These are phyloP conservation scores for Geranomyces michiganensis DNA, from an alignment of 192 early-diverging fungal genomes.

Conservation along the genomic window DNA sequence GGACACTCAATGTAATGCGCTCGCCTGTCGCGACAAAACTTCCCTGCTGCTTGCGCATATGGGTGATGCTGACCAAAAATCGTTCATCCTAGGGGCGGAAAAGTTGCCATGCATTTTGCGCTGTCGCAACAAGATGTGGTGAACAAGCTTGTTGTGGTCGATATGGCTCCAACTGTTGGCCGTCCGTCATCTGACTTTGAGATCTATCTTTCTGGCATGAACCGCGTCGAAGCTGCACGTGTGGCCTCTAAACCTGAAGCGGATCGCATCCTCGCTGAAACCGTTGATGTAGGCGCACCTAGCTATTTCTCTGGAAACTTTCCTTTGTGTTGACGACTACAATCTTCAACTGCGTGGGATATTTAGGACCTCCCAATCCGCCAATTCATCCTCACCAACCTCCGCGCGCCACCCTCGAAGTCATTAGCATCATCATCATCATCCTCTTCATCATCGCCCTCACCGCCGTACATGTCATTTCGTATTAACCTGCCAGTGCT, in stretches of 20 bases:
- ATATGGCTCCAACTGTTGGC: conserved; percentile 46
- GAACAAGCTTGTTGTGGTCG: conserved; percentile 47
- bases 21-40: background rate
- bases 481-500: conserved; percentile 78
- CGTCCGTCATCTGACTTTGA: conserved; percentile 22
- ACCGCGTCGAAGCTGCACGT: conserved; percentile 32
- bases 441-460: too few relatives aligned
- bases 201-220: conserved; percentile 37
- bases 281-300: conserved; percentile 40
- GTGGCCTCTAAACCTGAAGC: conserved; percentile 40
- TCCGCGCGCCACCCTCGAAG: conserved; percentile 57
- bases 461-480: conserved; percentile 64
- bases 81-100: conserved; percentile 4
- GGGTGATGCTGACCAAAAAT: background rate
- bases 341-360: background rate
- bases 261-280: conserved; percentile 40
- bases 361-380: conserved; percentile 40
- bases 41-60: background rate
- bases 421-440: conserved; percentile 6
- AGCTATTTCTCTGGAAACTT: too few relatives aligned
- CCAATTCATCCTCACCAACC: conserved; percentile 88
- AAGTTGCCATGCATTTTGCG: conserved; percentile 48
- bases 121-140: conserved; percentile 30
- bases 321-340: background rate
- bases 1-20: conserved; percentile 82